phyloP scores from a whole-genome alignment of 257 asterid species.

The Solanum pinnatisectum region DNA sequence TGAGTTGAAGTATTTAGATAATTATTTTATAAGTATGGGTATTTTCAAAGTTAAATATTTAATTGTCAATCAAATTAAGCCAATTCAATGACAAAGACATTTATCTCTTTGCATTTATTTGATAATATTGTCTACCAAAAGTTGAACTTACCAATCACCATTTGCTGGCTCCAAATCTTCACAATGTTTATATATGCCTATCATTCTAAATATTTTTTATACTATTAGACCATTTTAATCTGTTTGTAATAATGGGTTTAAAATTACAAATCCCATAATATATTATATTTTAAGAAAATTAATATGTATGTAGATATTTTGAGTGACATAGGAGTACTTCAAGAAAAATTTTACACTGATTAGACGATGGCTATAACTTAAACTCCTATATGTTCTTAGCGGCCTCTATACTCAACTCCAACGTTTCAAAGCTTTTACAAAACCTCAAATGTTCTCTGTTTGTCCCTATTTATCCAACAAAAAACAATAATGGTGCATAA shows the following conservation, averaged over 20 bases:
- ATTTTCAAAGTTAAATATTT: too few relatives aligned
- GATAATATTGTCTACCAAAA: neutral
- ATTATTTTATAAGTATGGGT: neutral
- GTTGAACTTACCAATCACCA: neutral
- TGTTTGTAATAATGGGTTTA: neutral
- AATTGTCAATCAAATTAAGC: neutral
- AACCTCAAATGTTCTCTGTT: neutral
- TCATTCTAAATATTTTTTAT: neutral
- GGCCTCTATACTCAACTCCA: neutral
- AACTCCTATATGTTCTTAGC: neutral
- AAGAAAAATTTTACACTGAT: too few relatives aligned
- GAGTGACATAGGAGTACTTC: neutral
- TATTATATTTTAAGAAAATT: too few relatives aligned
- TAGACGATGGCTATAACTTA: neutral
- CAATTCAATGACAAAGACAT: neutral
- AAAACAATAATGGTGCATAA: neutral
- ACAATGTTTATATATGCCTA: neutral
- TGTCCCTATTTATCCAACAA: neutral
- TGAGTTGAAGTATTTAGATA: accelerated
- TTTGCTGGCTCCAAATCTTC: neutral
- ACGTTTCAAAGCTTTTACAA: neutral
- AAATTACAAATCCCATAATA: too few relatives aligned
- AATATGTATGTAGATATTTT: too few relatives aligned
- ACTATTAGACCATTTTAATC: neutral
- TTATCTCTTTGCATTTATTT: neutral